A percentile compares a stretch with the other conserved stretches of the same genome.
Evolutionary conservation across 78 protist species (phyloP).

Genomic region (Chrysochromulina parva): DNA sequence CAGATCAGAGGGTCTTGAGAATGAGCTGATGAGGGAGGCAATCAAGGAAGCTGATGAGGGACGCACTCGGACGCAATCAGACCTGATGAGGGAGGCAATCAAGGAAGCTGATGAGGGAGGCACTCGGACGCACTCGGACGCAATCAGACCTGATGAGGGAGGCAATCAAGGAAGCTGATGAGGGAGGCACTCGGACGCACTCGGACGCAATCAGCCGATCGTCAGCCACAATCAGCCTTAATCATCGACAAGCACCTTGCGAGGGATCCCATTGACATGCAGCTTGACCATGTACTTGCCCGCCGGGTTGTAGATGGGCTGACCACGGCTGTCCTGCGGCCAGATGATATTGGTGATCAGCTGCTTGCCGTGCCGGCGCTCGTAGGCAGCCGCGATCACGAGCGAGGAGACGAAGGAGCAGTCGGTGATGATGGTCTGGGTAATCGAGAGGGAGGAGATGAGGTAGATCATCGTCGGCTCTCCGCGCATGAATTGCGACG

Average conservation of each 20-base stretch:
- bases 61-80: too few relatives aligned
- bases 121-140: too few relatives aligned
- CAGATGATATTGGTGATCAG: constrained; percentile 19
- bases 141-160: too few relatives aligned
- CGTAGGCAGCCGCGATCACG: constrained; percentile 32
- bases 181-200: too few relatives aligned
- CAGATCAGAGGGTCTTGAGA: too few relatives aligned
- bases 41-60: too few relatives aligned
- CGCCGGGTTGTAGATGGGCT: constrained; percentile 20
- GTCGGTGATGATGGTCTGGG: constrained; percentile 48
- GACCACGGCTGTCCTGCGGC: constrained; percentile 46
- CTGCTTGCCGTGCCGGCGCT: background rate
- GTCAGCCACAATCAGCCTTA: too few relatives aligned
- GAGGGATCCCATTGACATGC: constrained; percentile 37
- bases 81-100: too few relatives aligned
- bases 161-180: too few relatives aligned
- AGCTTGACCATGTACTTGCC: constrained; percentile 52
- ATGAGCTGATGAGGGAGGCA: too few relatives aligned
- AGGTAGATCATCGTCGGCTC: background rate
- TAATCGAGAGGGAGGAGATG: background rate
- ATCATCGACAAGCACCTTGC: background rate
- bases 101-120: too few relatives aligned
- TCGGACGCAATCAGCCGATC: too few relatives aligned
- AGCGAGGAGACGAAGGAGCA: constrained; percentile 58
- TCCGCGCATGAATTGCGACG: constrained; percentile 22